Conservation (phyloP, 192 early-diverging fungal genomes). For the Entomortierella parvispora region DNA sequence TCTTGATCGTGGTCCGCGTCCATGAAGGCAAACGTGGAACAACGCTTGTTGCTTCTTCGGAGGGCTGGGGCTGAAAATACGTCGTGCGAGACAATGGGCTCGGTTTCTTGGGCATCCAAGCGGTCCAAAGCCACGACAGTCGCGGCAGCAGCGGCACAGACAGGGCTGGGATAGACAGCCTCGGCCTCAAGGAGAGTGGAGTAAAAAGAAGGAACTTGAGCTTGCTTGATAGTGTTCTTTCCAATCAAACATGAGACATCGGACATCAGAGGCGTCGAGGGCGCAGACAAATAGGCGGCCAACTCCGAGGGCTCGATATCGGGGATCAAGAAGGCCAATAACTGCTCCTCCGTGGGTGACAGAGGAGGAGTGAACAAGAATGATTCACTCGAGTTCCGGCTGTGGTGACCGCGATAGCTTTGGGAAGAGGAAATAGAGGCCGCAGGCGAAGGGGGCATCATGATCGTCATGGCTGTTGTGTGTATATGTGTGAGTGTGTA, state of each 20-base stretch:
- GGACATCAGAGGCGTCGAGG: conserved; percentile 30
- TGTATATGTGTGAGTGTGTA: conserved; percentile 4
- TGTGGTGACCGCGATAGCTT: conserved; percentile 11
- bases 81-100: not conserved
- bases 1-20: conserved; percentile 24
- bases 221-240: conserved; percentile 8
- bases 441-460: conserved; percentile 18
- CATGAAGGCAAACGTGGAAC: conserved; percentile 42
- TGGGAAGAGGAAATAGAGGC: conserved; percentile 24
- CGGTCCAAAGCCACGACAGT: conserved; percentile 44
- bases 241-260: conserved; percentile 45
- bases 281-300: conserved; percentile 45
- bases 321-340: conserved; percentile 46
- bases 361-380: conserved; percentile 45
- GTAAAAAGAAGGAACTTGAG: not conserved
- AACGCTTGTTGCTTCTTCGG: conserved; percentile 22
- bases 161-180: conserved; percentile 50
- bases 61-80: not conserved
- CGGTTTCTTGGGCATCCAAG: conserved; percentile 14
- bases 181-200: conserved; percentile 1
- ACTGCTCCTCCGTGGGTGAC: conserved; percentile 45
- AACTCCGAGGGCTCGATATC: conserved; percentile 50
- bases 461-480: conserved; percentile 5
- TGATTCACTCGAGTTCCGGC: conserved; percentile 29
- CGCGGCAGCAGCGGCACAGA: conserved; percentile 47